Evolutionary conservation across 2,329 filamentous ascomycete species (phyloP), one percentile per base, ranked within the genome.

Genomic region (Beauveria scarabaeidicola): DNA sequence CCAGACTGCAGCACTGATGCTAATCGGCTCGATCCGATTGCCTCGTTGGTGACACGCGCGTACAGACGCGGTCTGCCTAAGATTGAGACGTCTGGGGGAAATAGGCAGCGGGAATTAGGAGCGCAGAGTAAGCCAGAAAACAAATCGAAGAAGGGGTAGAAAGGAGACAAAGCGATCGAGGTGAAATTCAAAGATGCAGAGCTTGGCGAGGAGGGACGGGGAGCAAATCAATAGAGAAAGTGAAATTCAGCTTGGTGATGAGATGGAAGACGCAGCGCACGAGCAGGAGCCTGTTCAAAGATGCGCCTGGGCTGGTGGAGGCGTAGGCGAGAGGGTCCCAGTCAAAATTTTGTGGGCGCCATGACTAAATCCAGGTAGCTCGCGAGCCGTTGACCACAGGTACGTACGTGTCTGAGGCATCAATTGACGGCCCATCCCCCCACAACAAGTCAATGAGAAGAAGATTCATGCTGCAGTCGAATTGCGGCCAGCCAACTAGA

Each of bases 371-470:
- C 51, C 48, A 32, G 46, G 32, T 25, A 5, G 52, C 50, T 47
- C n/a, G 43, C 38, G 36, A 23, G 10, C 25, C 23, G 47, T 47
- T 52, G 40, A n/a, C 40, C 21, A 29, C 25, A 19, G 17, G 38
- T 69, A 67, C 66, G 66, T 68, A 19, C n/a, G 44, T 69, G 68
- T 66, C 67, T 68, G 67, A 69, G 67, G 67, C 65, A 70, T 63
- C 63, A 68, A 63, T 9, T 19, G 1, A 13, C 2, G 40, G n/a
- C 32, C 32, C 32, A 11, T 5, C 32, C 32, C 11, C 32, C 32
- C 29, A 36, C 32, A 36, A 36, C 3, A 36, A 36, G 11, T 36
- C 32, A 23, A 23, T 23, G 23, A 23, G 23, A 23, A 23, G 23
- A 23, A n/a, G n/a, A n/a, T n/a, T n/a, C 23, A 36, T 36, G 32